These are phyloP conservation scores for Taxawa tesnikishii DNA, from an alignment of 2,329 filamentous ascomycete species.

Conservation along the genomic window DNA sequence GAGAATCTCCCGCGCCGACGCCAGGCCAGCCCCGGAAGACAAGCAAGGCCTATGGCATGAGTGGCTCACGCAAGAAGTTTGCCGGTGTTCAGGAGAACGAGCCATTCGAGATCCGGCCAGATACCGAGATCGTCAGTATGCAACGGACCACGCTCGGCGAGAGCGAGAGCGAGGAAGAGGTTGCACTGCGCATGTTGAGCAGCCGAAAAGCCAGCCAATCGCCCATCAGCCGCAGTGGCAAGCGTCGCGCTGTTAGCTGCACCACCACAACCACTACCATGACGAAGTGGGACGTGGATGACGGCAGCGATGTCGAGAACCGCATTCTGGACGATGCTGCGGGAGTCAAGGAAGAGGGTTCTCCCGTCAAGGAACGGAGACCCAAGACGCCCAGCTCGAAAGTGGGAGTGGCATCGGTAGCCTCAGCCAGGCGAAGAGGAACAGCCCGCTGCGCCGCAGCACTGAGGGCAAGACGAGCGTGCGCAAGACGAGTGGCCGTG, in stretches of 20 bases:
- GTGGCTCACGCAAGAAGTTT: constrained; percentile 38
- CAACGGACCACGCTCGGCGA: constrained; percentile 46
- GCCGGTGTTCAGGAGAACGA: constrained; percentile 37
- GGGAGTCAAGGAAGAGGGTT: constrained; percentile 13
- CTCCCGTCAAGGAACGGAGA: constrained; percentile 12
- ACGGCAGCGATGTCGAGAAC: constrained; percentile 36
- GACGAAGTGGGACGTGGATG: constrained; percentile 29
- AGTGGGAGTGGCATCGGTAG: constrained; percentile 29
- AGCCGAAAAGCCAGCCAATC: constrained; percentile 51
- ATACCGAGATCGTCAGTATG: constrained; percentile 49
- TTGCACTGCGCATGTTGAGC: constrained; percentile 59
- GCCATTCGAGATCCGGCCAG: constrained; percentile 36
- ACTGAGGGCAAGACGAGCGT: constrained; percentile 36
- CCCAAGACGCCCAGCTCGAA: constrained; percentile 33
- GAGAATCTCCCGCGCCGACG: constrained; percentile 92
- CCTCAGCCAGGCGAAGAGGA: constrained; percentile 33
- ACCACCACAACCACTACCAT: constrained; percentile 60
- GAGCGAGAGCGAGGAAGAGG: constrained; percentile 71
- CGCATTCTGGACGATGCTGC: constrained; percentile 9
- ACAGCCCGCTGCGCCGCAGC: constrained; percentile 31
- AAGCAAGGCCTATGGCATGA: constrained; percentile 63
- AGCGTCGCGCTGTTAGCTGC: constrained; percentile 61
- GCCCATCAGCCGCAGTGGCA: constrained; percentile 43
- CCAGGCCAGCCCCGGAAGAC: constrained; percentile 92
- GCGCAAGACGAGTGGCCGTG: constrained; percentile 38